Conservation (phyloP, 2,329 filamentous ascomycete species). For the Metarhizium guizhouense region DNA sequence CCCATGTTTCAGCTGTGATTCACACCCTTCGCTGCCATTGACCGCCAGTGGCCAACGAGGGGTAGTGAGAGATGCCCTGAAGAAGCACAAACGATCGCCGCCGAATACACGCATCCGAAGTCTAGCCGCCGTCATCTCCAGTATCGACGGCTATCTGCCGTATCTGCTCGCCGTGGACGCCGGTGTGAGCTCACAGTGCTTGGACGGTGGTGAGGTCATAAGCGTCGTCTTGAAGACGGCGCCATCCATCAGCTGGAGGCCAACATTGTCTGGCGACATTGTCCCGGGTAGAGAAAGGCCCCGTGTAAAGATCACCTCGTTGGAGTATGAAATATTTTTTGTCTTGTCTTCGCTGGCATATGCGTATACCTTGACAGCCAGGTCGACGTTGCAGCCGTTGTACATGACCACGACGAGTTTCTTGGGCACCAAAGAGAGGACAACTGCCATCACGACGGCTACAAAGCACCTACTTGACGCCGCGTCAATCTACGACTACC, state of each 20-base stretch:
- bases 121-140: constrained; percentile 59
- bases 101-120: constrained; percentile 60
- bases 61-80: constrained; percentile 73
- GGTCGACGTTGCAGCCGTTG: constrained; percentile 62
- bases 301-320: constrained; percentile 59
- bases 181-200: constrained; percentile 47
- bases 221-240: constrained; percentile 53
- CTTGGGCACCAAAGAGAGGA: constrained; percentile 56
- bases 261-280: constrained; percentile 60
- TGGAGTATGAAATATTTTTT: constrained; percentile 81
- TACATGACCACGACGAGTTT: constrained; percentile 57
- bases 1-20: constrained; percentile 64
- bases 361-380: constrained; percentile 62
- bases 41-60: constrained; percentile 75
- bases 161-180: constrained; percentile 72
- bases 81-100: constrained; percentile 81
- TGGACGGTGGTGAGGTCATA: constrained; percentile 48
- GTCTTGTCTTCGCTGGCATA: constrained; percentile 68
- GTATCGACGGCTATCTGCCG: constrained; percentile 70
- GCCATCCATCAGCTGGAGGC: constrained; percentile 73
- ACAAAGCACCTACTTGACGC: constrained; percentile 73
- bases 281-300: constrained; percentile 55
- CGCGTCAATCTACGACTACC: constrained; percentile 66
- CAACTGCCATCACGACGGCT: constrained; percentile 59
- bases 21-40: constrained; percentile 82